A percentile compares a stretch with the other conserved stretches of the same genome.
These are phyloP conservation scores for Penicillium expansum DNA, from an alignment of 2,329 filamentous ascomycete genomes.

Conservation along the genomic window DNA sequence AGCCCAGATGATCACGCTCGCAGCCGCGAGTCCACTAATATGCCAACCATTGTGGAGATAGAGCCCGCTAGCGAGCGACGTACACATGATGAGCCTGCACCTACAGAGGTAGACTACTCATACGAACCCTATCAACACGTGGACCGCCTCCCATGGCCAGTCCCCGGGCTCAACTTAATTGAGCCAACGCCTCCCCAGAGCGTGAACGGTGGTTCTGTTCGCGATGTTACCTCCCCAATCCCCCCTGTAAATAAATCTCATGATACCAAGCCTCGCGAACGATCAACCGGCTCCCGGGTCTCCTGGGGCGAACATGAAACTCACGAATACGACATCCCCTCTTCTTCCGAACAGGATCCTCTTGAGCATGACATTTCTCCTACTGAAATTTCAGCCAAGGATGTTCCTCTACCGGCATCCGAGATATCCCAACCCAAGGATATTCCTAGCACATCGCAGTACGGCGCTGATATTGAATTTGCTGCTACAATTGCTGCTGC, in stretches of 20 bases:
- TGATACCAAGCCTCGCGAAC: slow-evolving; percentile 46
- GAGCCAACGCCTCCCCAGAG: slow-evolving; percentile 58
- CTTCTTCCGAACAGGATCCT: slow-evolving; percentile 42
- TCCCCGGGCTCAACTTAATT: slow-evolving; percentile 57
- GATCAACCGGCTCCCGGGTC: slow-evolving; percentile 54
- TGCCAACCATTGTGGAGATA: slow-evolving; percentile 33
- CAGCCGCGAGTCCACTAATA: slow-evolving; percentile 17
- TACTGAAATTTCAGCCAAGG: slow-evolving; percentile 11
- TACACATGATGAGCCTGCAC: slow-evolving; percentile 6
- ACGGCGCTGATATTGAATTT: slow-evolving; percentile 66
- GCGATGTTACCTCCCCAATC: slow-evolving; percentile 31
- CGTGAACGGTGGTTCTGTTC: slow-evolving; percentile 39
- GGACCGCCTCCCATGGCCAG: slow-evolving; percentile 40
- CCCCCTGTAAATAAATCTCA: slow-evolving; percentile 42
- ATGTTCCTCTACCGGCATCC: slow-evolving; percentile 6
- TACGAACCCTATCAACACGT: slow-evolving; percentile 20
- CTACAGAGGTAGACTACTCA: background rate
- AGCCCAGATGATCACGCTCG: slow-evolving; percentile 38
- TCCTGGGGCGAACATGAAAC: slow-evolving; percentile 65
- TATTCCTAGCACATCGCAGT: slow-evolving; percentile 37
- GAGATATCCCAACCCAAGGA: slow-evolving; percentile 8
- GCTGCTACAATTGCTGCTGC: slow-evolving; percentile 68
- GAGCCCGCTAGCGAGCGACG: slow-evolving; percentile 30
- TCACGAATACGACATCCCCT: slow-evolving; percentile 62
- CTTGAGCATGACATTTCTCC: slow-evolving; percentile 25